Percentiles rank a stretch among this genome's conserved stretches.
phyloP scores from a whole-genome alignment of 2,329 filamentous ascomycete species.

The Plenodomus lindquistii region DNA sequence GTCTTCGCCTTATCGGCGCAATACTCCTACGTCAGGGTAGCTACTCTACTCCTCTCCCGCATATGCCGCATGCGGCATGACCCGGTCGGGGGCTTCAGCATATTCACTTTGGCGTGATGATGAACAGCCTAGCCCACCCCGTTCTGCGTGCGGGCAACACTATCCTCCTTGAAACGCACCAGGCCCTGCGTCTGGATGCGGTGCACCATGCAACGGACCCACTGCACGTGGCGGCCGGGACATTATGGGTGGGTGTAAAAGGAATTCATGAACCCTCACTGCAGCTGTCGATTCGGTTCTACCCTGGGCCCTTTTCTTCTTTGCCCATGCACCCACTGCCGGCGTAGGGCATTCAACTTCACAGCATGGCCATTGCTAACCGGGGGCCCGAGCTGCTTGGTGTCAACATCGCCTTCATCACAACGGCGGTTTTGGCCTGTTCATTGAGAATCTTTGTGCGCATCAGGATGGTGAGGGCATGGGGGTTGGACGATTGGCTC shows the following conservation, averaged over 20 bases:
- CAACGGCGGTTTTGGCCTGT: constrained; percentile 29
- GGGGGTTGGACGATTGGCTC: constrained; percentile 41
- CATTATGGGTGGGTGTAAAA: constrained; percentile 20
- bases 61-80: no score
- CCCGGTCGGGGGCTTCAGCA: no score
- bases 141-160: constrained; percentile 14
- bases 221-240: constrained; percentile 23
- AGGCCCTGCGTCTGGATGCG: constrained; percentile 15
- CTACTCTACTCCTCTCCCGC: no score
- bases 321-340: constrained; percentile 5
- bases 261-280: constrained; percentile 9
- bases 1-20: no score
- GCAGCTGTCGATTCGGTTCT: neutral
- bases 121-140: no score
- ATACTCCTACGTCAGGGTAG: no score
- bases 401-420: constrained; percentile 35
- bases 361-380: constrained; percentile 34
- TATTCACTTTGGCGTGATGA: no score
- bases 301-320: constrained; percentile 8
- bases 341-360: neutral
- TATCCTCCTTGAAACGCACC: constrained; percentile 24
- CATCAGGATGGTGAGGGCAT: constrained; percentile 39
- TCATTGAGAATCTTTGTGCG: constrained; percentile 36
- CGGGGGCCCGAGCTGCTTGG: constrained; percentile 38
- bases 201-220: constrained; percentile 17